These are phyloP conservation scores for Monilinia laxa DNA, from an alignment of 2,329 filamentous ascomycete species.

Conservation along the genomic window DNA sequence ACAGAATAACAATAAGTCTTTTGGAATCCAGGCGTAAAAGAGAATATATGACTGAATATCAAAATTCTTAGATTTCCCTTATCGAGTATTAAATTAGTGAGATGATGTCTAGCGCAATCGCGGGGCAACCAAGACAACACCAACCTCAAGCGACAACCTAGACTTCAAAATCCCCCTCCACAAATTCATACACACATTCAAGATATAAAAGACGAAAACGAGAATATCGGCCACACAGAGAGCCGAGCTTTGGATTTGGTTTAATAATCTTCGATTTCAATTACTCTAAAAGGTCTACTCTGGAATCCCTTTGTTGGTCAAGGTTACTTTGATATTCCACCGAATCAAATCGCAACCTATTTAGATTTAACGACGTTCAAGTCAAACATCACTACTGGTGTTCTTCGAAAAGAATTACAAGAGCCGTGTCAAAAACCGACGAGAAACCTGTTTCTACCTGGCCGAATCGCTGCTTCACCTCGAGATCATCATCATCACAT, in stretches of 20 bases:
- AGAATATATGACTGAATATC: not conserved
- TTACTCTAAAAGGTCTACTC: not conserved
- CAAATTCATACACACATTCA: not conserved
- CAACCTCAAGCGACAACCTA: slow-evolving; percentile 27
- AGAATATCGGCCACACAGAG: not conserved
- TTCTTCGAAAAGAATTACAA: not conserved
- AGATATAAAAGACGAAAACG: not conserved
- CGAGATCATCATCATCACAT: not conserved
- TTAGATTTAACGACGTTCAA: not conserved
- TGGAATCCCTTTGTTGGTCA: slow-evolving; percentile 2
- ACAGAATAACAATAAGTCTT: not conserved
- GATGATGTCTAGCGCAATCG: slow-evolving; percentile 31
- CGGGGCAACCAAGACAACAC: slow-evolving; percentile 29
- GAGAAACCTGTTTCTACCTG: not conserved
- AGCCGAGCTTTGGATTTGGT: not conserved
- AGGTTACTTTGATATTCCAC: not conserved
- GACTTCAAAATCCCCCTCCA: slow-evolving; percentile 23
- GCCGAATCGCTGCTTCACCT: not conserved
- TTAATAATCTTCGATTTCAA: not conserved
- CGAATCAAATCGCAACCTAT: slow-evolving; percentile 11
- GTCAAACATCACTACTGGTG: slow-evolving; percentile 4
- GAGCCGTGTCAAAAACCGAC: not conserved
- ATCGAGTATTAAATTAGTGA: slow-evolving; percentile 28
- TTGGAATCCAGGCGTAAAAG: not conserved
- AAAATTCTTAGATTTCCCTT: slow-evolving; percentile 9